phyloP scores from a whole-genome alignment of 2,329 filamentous ascomycete species.

The Phyllosticta citrichinensis region DNA sequence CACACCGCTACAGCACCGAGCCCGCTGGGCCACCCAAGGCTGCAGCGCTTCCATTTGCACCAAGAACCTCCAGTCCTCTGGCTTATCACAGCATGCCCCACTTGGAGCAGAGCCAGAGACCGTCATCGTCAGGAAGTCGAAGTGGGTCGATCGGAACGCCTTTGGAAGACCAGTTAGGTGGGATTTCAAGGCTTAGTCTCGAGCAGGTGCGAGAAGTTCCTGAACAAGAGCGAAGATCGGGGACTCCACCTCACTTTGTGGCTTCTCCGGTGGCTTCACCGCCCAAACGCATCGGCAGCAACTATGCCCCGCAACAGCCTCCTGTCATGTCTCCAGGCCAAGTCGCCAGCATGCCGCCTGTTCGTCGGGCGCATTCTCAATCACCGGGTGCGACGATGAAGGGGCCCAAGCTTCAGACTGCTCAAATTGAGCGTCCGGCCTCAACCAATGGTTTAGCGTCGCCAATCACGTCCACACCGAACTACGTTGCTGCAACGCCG shows the following conservation, averaged over 20 bases:
- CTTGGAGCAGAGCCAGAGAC: conserved; percentile 15
- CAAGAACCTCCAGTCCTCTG: conserved; percentile 55
- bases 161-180: neutral
- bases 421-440: conserved; percentile 42
- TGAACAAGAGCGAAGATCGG: conserved; percentile 16
- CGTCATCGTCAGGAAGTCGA: conserved; percentile 1
- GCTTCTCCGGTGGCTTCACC: conserved; percentile 30
- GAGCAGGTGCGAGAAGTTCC: conserved; percentile 18
- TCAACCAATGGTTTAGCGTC: conserved; percentile 42
- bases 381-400: conserved; percentile 48
- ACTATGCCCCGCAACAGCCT: conserved; percentile 36
- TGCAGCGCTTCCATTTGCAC: conserved; percentile 46
- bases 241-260: conserved; percentile 23
- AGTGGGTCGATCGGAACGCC: conserved; percentile 5
- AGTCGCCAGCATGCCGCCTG: neutral
- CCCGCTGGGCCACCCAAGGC: conserved; percentile 24
- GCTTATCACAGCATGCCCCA: conserved; percentile 39
- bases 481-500: conserved; percentile 17
- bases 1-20: conserved; percentile 30
- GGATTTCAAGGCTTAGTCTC: neutral
- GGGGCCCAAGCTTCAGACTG: conserved; percentile 33
- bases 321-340: conserved; percentile 8
- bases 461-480: conserved; percentile 16
- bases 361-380: conserved; percentile 42
- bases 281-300: conserved; percentile 20